Base-by-base conservation (phyloP, 176 grass and related monocot species). In the Avena eriantha region DNA sequence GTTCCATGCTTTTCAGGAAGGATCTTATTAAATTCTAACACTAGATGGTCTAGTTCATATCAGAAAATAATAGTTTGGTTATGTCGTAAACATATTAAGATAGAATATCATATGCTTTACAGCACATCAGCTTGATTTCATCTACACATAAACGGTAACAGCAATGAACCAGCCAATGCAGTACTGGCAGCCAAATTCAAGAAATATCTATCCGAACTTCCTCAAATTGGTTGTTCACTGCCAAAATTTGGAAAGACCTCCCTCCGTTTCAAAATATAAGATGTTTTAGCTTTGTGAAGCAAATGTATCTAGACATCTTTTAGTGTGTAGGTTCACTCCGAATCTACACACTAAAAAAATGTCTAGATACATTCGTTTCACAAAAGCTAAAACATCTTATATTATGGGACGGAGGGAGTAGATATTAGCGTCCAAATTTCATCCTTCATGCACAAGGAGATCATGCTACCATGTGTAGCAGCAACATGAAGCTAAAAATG, bases 11-110 rank as follows among this genome's bases (percentile, higher is more conserved):
- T 76, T 63, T 65, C 41, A 76, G 54, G 1, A 43, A 65, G 43
- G 8, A 3, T 69, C 8, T 48, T 19, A 48, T 21, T 77, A 33
- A 76, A 68, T 46, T 82, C 13, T 71, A 57, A 21, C 35, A n/a
- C 17, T 65, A 68, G 74, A 23, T 77, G 48, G 1, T 50, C 14
- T 45, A 66, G 7, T 53, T 82, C n/a, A 67, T 19, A 57, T 39
- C 59, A 82, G 48, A 48, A 55, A 66, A 19, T 16, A 51, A 64
- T 10, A 51, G 10, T 31, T 3, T 34, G n/a, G 60, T 63, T 81
- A 64, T 73, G 33, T 41, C 45, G 16, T 55, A 81, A 34, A 81
- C 29, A n/a, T 54, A 23, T 57, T 64, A 16, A 78, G 9, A 88
- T 68, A 47, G 34, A 59, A 67, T 55, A 78, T 22, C 10, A 3